Conservation (phyloP, 2,329 filamentous ascomycete species). For the Aureobasidium melanogenum region DNA sequence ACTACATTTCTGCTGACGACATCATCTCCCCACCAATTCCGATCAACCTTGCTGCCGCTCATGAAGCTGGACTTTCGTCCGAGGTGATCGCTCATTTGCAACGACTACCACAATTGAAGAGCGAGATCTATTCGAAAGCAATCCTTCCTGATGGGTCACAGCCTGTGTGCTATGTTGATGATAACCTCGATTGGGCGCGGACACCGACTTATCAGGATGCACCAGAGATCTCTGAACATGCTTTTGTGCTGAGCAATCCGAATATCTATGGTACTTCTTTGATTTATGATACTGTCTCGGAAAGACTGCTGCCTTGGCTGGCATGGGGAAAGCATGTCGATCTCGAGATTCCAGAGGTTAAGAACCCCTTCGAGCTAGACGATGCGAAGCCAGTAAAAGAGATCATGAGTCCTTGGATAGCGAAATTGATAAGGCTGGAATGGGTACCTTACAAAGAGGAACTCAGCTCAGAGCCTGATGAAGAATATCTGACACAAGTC, state of each 20-base stretch:
- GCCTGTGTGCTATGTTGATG: background rate
- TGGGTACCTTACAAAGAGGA: conserved; percentile 1
- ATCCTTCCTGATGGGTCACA: background rate
- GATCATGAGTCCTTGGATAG: background rate
- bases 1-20: background rate
- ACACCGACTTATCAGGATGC: background rate
- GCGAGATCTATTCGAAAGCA: background rate
- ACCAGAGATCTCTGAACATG: background rate
- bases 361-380: background rate
- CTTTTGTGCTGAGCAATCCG: background rate
- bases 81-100: background rate
- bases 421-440: background rate
- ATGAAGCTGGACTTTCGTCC: background rate
- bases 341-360: background rate
- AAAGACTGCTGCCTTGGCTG: background rate
- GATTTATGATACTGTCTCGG: background rate
- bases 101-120: background rate
- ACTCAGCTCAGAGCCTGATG: background rate
- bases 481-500: background rate
- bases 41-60: background rate
- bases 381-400: background rate
- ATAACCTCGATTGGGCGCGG: background rate
- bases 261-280: background rate
- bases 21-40: background rate
- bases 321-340: background rate